Evolutionary conservation across 169 alveolate species (phyloP), one percentile per base, ranked within the genome.

Genomic region (Condylostoma magnum): DNA sequence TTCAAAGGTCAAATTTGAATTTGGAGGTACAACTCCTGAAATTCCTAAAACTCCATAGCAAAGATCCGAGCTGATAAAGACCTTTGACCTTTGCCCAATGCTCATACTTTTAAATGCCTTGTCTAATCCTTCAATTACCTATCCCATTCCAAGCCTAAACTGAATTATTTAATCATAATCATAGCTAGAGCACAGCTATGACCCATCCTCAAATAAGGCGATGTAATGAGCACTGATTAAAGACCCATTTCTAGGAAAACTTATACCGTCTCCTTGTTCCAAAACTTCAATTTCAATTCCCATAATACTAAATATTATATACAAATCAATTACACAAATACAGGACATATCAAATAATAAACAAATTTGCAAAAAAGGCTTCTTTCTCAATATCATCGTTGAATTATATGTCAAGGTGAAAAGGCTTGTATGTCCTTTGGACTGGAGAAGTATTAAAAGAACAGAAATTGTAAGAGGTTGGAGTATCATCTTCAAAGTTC

Each of bases 111-210:
- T 46, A 6, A 74, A 69, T 28, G 48, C 22, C 57, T 54, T 37
- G 55, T 74, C 82, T 76, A 75, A 74, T 34, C 74, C 66, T 65
- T 63, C 52, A 51, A 74, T 74, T 10, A 74, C 82, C 43, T 74
- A 69, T n/a, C 82, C 82, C 20, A n/a, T 51, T 74, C 82, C 82
- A 43, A 74, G 38, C 15, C 36, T 50, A 41, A 74, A 74, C n/a
- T 30, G 36, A 18, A 74, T 50, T 18, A 76, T 75, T 51, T 43
- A 41, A 22, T 27, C 28, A 50, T 72, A 53, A 51, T 74, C 82
- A 38, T 36, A 30, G 4, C 76, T 58, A 51, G 76, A 58, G 55
- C 54, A 71, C 46, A 74, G 51, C 65, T 74, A 63, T 47, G 38
- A 63, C 20, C 82, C 82, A 52, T 74, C 72, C 65, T 58, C 66